Base-by-base conservation (phyloP, 352 stramenopile genomes). In the Blastocystis sp. region DNA sequence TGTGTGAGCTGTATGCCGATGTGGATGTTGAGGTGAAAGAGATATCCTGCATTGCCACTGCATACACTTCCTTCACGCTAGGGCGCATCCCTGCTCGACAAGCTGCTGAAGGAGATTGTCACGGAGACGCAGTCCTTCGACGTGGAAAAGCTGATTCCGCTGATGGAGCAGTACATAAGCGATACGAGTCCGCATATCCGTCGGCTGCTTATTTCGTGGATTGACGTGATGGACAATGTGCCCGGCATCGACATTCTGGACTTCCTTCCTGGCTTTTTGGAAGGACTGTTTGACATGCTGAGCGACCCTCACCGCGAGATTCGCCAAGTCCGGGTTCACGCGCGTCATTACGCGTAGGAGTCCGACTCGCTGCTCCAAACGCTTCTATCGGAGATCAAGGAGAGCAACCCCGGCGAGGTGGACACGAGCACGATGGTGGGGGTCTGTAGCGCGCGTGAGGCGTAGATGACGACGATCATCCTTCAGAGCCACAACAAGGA, bases 21-120 rank as follows among this genome's bases (percentile, higher is more conserved):
- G 97, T 99, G 3, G 97, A 99, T 91, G 95, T 98, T 2, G 97
- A 99, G 92, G 98, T 99, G 9, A 99, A 99, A 92, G 99, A 99
- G 91, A 90, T 81, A 90, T 90, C 70, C 51, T 65, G 21, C 26
- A 33, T 26, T 35, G 16, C n/a, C 24, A 39, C 80, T 61, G 3
- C 41, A 26, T 4, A 59, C 29, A 59, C 31, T 24, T 21, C 45
- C 55, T 74, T 90, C 21, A 81, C 80, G 2, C 19, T 69, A 92
- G 24, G 94, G 94, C 37, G 94, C 94, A 1, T 95, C 96, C 90
- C 90, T 97, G 61, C 90, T 97, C 3, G 94, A 97, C 74, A 90
- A 94, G 35, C 92, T 98, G 10, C 93, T 99, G 21, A 99, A 99
- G 91, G 97, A 99, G 91, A 99, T 99, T 92, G 97, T 99, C 26